These are phyloP conservation scores for Eremothecium coryli DNA, from an alignment of 1,139 yeast genomes.

Conservation along the genomic window DNA sequence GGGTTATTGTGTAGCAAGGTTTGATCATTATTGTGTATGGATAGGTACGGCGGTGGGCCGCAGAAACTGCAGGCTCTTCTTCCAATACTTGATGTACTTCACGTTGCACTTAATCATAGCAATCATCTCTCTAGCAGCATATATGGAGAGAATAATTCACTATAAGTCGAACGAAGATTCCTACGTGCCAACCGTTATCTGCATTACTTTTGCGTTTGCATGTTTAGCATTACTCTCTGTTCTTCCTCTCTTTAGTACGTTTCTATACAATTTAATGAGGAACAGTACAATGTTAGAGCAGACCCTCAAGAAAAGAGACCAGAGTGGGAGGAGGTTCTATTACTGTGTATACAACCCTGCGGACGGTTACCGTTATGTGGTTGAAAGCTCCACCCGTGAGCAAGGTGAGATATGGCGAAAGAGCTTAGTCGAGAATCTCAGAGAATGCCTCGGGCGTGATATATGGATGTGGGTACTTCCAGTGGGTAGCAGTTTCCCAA, in stretches of 20 bases:
- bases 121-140: slow-evolving; percentile 26
- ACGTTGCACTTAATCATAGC: slow-evolving; percentile 30
- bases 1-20: slow-evolving; percentile 42
- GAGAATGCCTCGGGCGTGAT: slow-evolving; percentile 18
- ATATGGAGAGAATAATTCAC: slow-evolving; percentile 29
- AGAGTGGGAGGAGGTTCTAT: slow-evolving; percentile 9
- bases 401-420: slow-evolving; percentile 17
- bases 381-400: slow-evolving; percentile 16
- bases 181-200: slow-evolving; percentile 15
- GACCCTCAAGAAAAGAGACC: slow-evolving; percentile 21
- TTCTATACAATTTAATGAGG: slow-evolving; percentile 33
- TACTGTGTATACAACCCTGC: slow-evolving; percentile 14
- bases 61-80: slow-evolving; percentile 43
- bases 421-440: slow-evolving; percentile 12
- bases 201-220: slow-evolving; percentile 33
- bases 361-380: slow-evolving; percentile 19
- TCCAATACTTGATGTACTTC: slow-evolving; percentile 39
- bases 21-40: slow-evolving; percentile 64
- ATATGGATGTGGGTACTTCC: slow-evolving; percentile 23
- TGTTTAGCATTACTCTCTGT: slow-evolving; percentile 40
- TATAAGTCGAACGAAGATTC: slow-evolving; percentile 10
- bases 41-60: slow-evolving; percentile 52
- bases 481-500: slow-evolving; percentile 6
- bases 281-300: slow-evolving; percentile 43
- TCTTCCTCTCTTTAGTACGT: slow-evolving; percentile 32